These are phyloP conservation scores for Boletus coccyginus DNA, from an alignment of 768 basidiomycete species.

Conservation along the genomic window DNA sequence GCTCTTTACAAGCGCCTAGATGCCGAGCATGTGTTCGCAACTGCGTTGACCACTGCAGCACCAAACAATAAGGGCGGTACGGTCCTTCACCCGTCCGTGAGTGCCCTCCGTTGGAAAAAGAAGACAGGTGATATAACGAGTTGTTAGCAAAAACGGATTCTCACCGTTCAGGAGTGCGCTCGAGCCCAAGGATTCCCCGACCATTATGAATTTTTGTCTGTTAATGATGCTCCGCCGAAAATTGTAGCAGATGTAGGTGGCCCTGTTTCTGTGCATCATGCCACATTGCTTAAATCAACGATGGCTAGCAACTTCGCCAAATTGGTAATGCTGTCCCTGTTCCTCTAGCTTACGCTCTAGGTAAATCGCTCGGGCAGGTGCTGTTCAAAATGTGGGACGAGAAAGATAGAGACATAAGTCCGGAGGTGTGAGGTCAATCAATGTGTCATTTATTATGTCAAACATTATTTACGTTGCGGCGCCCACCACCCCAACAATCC, in stretches of 20 bases:
- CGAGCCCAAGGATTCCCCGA: conserved; percentile 82
- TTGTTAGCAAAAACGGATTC: conserved; percentile 64
- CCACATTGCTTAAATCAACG: neutral
- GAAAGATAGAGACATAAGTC: conserved; percentile 44
- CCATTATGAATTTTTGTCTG: conserved; percentile 56
- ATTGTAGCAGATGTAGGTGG: conserved; percentile 52
- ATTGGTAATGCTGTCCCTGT: conserved; percentile 82
- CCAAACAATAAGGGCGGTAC: conserved; percentile 50
- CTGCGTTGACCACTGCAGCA: conserved; percentile 54
- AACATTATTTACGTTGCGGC: conserved; percentile 1
- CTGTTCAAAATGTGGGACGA: conserved; percentile 45
- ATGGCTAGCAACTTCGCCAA: conserved; percentile 62
- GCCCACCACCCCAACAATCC: neutral
- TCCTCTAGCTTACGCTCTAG: conserved; percentile 63
- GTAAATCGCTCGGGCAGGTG: conserved; percentile 43
- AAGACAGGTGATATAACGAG: neutral
- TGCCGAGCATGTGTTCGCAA: conserved; percentile 52
- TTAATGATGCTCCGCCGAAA: conserved; percentile 32
- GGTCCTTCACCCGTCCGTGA: conserved; percentile 47
- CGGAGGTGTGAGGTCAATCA: conserved; percentile 30
- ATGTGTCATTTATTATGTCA: neutral
- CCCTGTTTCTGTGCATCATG: neutral
- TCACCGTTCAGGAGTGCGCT: conserved; percentile 66
- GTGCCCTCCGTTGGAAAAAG: conserved; percentile 4
- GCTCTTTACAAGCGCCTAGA: conserved; percentile 59